Conservation (phyloP, 2,329 filamentous ascomycete genomes). For the Seiridium cupressi region DNA sequence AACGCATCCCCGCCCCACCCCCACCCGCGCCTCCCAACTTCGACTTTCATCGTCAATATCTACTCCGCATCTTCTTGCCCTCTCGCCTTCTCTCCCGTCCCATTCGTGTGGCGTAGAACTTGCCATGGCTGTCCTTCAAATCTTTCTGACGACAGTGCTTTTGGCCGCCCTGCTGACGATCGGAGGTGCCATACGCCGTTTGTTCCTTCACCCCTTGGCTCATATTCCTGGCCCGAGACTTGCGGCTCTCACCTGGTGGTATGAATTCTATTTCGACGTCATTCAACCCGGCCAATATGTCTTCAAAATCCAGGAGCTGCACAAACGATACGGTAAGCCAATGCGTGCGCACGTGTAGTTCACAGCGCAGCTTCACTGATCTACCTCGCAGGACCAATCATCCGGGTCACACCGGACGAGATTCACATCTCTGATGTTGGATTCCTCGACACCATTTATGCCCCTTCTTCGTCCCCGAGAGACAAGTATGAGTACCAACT, state of each 20-base stretch:
- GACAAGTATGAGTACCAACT: conserved; percentile 1
- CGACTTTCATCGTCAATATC: conserved; percentile 16
- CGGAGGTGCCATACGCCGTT: not conserved
- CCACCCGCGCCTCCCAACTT: conserved; percentile 15
- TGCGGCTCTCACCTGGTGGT: conserved; percentile 18
- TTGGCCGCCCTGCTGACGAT: conserved; percentile 16
- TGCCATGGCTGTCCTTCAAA: conserved; percentile 20
- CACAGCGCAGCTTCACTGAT: not conserved
- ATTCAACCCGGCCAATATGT: conserved; percentile 16
- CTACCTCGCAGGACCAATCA: conserved; percentile 21
- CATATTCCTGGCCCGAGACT: conserved; percentile 21
- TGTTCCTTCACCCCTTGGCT: conserved; percentile 3
- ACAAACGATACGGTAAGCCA: conserved; percentile 20
- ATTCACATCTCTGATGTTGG: conserved; percentile 29
- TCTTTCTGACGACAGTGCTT: conserved; percentile 20
- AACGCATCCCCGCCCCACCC: conserved; percentile 3
- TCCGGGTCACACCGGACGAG: conserved; percentile 31
- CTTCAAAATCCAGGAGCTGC: conserved; percentile 19
- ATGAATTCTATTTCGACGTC: conserved; percentile 23
- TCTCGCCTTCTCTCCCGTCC: conserved; percentile 15
- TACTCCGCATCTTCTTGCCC: conserved; percentile 7
- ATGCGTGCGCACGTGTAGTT: conserved; percentile 11
- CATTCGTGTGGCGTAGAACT: conserved; percentile 17
- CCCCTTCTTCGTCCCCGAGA: not conserved
- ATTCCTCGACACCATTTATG: conserved; percentile 23